phyloP scores from a whole-genome alignment of 2,329 filamentous ascomycete genomes.

The Monosporascus sp. region DNA sequence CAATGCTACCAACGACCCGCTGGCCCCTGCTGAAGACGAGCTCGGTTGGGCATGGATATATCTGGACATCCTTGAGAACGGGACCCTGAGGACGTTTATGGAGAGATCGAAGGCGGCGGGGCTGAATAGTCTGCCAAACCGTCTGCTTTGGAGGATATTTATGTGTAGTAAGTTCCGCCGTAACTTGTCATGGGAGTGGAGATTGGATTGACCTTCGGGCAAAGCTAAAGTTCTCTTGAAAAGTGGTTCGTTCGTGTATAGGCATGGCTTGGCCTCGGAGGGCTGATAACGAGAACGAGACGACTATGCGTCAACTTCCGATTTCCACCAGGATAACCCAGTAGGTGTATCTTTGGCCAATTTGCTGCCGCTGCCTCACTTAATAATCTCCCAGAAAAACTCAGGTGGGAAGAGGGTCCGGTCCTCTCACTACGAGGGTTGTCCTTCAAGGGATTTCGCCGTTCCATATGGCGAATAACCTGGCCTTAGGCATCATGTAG shows the following conservation, averaged over 20 bases:
- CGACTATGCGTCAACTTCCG: neutral
- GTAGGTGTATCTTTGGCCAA: neutral
- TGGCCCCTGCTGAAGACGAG: neutral
- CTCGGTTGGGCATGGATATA: conserved; percentile 7
- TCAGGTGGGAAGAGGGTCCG: no score
- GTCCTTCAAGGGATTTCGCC: no score
- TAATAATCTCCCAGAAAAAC: no score
- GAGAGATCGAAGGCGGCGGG: neutral
- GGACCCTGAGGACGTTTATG: conserved; percentile 7
- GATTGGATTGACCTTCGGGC: no score
- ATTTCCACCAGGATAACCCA: conserved; percentile 1
- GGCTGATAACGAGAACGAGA: conserved; percentile 3
- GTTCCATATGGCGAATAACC: neutral
- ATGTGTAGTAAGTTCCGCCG: conserved; percentile 4
- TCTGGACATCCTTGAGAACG: conserved; percentile 6
- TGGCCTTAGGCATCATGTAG: neutral
- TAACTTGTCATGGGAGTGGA: no score
- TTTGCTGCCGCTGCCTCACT: neutral
- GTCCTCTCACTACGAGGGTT: no score
- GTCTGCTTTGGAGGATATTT: conserved; percentile 6
- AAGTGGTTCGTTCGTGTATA: conserved; percentile 8
- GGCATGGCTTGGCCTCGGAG: conserved; percentile 4
- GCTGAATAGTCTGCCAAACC: conserved; percentile 2
- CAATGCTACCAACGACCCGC: neutral
- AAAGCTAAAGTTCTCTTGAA: neutral